A percentile compares a stretch with the other conserved stretches of the same genome.
phyloP scores from a whole-genome alignment of 352 stramenopile genomes.

The Phytophthora cryptogea region DNA sequence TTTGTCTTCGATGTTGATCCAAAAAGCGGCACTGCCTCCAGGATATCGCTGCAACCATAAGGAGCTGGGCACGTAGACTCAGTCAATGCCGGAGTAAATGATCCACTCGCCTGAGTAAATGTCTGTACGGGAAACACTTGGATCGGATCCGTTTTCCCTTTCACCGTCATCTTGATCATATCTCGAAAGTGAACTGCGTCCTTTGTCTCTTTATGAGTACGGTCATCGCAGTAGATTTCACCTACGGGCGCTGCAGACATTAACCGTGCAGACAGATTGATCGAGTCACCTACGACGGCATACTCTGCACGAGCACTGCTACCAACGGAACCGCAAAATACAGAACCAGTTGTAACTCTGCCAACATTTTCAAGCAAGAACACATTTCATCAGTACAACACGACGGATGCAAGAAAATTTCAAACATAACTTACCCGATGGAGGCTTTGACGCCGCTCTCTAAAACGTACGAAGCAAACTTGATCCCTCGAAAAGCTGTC shows the following conservation, averaged over 20 bases:
- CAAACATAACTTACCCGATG: conserved; percentile 51
- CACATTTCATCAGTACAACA: neutral
- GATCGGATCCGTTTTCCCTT: conserved; percentile 59
- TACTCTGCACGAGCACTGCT: conserved; percentile 76
- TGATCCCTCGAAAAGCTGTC: conserved; percentile 46
- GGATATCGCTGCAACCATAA: conserved; percentile 55
- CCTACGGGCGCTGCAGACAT: conserved; percentile 67
- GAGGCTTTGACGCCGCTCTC: conserved; percentile 67
- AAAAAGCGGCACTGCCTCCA: conserved; percentile 55
- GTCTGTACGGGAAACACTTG: conserved; percentile 54
- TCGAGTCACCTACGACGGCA: conserved; percentile 82
- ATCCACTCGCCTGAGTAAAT: conserved; percentile 6
- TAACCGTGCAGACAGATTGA: conserved; percentile 80
- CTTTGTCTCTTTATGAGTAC: conserved; percentile 61
- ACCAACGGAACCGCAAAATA: conserved; percentile 75
- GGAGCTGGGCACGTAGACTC: conserved; percentile 30
- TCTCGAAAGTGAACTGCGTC: conserved; percentile 59
- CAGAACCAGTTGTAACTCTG: conserved; percentile 75
- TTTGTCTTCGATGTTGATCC: conserved; percentile 26
- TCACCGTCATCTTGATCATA: conserved; percentile 54
- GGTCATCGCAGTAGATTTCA: conserved; percentile 78
- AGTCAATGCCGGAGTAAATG: neutral
- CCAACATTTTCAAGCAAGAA: neutral
- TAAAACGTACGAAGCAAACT: conserved; percentile 64
- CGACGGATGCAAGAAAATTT: neutral